These are phyloP conservation scores for Aureobasidium musti DNA, from an alignment of 2,329 filamentous ascomycete genomes.

Conservation along the genomic window DNA sequence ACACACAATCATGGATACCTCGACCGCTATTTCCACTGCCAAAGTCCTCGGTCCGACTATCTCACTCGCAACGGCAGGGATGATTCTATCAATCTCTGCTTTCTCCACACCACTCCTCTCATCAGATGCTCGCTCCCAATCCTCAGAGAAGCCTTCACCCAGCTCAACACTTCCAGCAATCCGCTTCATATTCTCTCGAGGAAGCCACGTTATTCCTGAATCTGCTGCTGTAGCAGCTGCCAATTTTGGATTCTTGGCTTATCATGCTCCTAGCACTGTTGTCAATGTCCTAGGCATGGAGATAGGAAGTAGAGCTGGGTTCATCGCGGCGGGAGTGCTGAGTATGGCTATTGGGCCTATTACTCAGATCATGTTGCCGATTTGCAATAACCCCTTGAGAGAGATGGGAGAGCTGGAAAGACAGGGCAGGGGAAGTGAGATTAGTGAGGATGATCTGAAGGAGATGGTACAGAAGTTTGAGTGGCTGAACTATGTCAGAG, in stretches of 20 bases:
- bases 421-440: neutral
- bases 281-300: neutral
- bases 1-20: neutral
- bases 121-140: constrained; percentile 12
- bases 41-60: neutral
- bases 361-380: constrained; percentile 13
- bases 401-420: constrained; percentile 11
- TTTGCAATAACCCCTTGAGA: constrained; percentile 6
- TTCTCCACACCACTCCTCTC: constrained; percentile 19
- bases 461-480: constrained; percentile 12
- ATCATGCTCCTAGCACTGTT: neutral
- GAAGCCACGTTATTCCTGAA: constrained; percentile 5
- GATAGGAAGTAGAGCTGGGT: neutral
- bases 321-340: neutral
- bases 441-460: neutral
- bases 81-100: constrained; percentile 4
- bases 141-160: neutral
- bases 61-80: constrained; percentile 10
- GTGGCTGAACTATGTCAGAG: constrained; percentile 12
- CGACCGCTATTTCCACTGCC: neutral
- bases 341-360: constrained; percentile 15
- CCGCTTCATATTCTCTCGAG: constrained; percentile 15
- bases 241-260: neutral
- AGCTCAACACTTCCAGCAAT: constrained; percentile 7
- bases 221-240: constrained; percentile 5